Percentiles rank a stretch among this genome's conserved stretches.
phyloP scores from a whole-genome alignment of 441 rosid species.

The Lepidium campestre region DNA sequence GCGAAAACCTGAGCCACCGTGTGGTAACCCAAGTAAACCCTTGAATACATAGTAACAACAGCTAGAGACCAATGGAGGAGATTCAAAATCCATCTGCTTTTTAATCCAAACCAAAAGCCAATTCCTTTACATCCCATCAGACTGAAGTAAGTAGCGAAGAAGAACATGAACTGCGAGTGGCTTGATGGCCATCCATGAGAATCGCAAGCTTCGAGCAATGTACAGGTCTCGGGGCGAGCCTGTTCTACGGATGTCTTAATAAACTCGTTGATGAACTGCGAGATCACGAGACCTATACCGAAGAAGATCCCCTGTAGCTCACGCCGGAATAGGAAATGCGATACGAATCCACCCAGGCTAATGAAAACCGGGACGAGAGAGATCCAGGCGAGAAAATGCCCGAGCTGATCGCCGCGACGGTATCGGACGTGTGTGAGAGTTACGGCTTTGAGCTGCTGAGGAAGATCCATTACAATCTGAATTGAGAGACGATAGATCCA shows the following conservation, averaged over 20 bases:
- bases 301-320: conserved; percentile 87
- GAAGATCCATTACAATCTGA: conserved; percentile 9
- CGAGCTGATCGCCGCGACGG: conserved; percentile 62
- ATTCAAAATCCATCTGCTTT: conserved; percentile 37
- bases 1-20: conserved; percentile 78
- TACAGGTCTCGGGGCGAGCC: conserved; percentile 82
- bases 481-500: conserved; percentile 9
- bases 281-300: conserved; percentile 66
- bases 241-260: conserved; percentile 69
- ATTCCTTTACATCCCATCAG: conserved; percentile 51
- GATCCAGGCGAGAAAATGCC: conserved; percentile 88
- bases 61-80: conserved; percentile 59
- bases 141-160: conserved; percentile 61
- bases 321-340: conserved; percentile 87
- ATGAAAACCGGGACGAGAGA: conserved; percentile 86
- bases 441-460: conserved; percentile 58
- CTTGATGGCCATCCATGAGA: conserved; percentile 98
- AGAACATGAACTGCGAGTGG: conserved; percentile 87
- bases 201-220: conserved; percentile 80
- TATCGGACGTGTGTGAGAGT: conserved; percentile 83
- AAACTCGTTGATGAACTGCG: conserved; percentile 70
- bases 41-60: conserved; percentile 68
- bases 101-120: conserved; percentile 45
- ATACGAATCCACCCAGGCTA: conserved; percentile 76
- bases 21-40: conserved; percentile 91